A percentile compares a stretch with the other conserved stretches of the same genome.
Conservation (phyloP, 257 asterid genomes). For the Capsicum chinense region DNA sequence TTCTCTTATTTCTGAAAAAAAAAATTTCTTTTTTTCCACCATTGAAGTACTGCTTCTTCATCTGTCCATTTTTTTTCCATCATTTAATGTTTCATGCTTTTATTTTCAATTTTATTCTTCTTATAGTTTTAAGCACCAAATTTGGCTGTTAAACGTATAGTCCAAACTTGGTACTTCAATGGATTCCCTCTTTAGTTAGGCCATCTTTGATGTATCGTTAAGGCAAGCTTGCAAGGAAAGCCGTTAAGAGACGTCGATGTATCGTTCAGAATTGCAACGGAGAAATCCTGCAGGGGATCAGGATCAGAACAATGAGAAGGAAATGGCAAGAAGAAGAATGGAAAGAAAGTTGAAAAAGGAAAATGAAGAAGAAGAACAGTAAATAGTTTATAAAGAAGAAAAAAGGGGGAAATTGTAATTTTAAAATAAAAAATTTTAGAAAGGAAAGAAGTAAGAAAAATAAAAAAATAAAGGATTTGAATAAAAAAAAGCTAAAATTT, state of each 20-base stretch:
- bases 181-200: constrained; percentile 41
- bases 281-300: constrained; percentile 63
- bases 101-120: neutral
- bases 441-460: too few species aligned
- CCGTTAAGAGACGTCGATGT: constrained; percentile 42
- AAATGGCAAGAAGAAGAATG: constrained; percentile 41
- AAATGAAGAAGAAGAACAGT: too few species aligned
- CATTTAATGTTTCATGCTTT: neutral
- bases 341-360: too few species aligned
- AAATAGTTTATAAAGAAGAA: too few species aligned
- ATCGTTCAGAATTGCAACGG: constrained; percentile 45
- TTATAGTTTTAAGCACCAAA: constrained; percentile 39
- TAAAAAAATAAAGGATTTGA: too few species aligned
- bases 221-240: constrained; percentile 58
- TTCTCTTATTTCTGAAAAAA: too few species aligned
- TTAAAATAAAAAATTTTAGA: too few species aligned
- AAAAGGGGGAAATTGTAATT: too few species aligned
- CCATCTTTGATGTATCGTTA: constrained; percentile 53
- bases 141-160: constrained; percentile 56
- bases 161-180: constrained; percentile 49
- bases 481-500: too few species aligned
- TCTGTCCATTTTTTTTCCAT: too few species aligned
- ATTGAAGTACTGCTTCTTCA: too few species aligned
- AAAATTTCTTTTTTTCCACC: too few species aligned
- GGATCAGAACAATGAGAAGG: constrained; percentile 55